phyloP scores from a whole-genome alignment of 805 yeast species.

The Metschnikowia anglica region DNA sequence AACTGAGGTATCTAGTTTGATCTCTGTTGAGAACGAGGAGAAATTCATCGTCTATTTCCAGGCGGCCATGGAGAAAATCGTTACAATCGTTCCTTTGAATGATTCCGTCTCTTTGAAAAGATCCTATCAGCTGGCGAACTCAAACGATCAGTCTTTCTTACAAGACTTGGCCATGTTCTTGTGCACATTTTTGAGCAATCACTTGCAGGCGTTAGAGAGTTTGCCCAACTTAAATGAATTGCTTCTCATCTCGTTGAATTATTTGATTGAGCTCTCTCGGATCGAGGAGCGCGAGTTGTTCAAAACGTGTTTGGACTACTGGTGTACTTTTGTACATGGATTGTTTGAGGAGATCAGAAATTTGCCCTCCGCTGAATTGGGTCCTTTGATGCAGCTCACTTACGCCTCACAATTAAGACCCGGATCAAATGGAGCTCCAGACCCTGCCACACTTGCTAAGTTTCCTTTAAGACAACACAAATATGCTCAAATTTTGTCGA shows the following conservation, averaged over 20 bases:
- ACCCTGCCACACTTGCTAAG: conserved; percentile 73
- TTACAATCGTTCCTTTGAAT: conserved; percentile 58
- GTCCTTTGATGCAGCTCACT: conserved; percentile 73
- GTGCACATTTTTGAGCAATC: conserved; percentile 78
- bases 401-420: conserved; percentile 43
- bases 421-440: conserved; percentile 74
- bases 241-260: conserved; percentile 70
- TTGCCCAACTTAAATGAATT: conserved; percentile 52
- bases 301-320: conserved; percentile 92
- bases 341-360: conserved; percentile 83
- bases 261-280: conserved; percentile 78
- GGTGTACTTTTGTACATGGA: conserved; percentile 82
- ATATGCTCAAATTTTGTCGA: conserved; percentile 75
- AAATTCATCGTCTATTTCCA: conserved; percentile 71
- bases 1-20: conserved; percentile 81
- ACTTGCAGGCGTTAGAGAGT: conserved; percentile 62
- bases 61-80: conserved; percentile 68
- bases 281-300: conserved; percentile 95
- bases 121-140: conserved; percentile 70
- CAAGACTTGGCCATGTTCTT: conserved; percentile 94
- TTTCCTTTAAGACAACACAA: conserved; percentile 84
- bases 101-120: conserved; percentile 65
- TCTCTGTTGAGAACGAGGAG: conserved; percentile 49
- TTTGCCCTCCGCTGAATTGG: conserved; percentile 67
- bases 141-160: conserved; percentile 87